Conservation (phyloP, 805 yeast genomes). For the Saturnispora saitoi region DNA sequence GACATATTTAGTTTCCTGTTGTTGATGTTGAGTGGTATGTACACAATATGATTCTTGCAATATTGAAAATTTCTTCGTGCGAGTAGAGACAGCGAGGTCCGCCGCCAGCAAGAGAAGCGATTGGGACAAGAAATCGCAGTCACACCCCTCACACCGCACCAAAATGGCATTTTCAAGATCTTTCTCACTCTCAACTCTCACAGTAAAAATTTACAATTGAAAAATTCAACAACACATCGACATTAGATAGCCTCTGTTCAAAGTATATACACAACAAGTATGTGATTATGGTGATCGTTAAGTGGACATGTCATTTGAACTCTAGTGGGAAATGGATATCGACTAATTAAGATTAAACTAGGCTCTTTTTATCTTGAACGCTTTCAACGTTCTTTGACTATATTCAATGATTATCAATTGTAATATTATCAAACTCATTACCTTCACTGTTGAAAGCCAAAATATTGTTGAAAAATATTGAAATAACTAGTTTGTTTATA, state of each 20-base stretch:
- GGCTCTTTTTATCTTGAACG: too few relatives aligned
- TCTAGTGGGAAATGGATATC: too few relatives aligned
- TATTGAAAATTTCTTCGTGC: conserved; percentile 1
- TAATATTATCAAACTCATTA: too few relatives aligned
- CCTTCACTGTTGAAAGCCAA: too few relatives aligned
- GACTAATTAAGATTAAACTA: too few relatives aligned
- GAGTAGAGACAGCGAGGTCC: not conserved
- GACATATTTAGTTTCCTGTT: conserved; percentile 10
- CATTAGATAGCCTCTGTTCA: not conserved
- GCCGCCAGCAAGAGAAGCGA: not conserved
- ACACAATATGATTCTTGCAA: not conserved
- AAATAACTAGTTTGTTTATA: too few relatives aligned
- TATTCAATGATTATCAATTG: too few relatives aligned
- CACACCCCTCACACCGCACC: conserved; percentile 10
- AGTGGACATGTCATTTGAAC: too few relatives aligned
- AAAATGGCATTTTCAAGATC: not conserved
- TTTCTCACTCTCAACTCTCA: not conserved
- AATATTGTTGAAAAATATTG: too few relatives aligned
- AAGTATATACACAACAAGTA: not conserved
- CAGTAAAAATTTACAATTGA: not conserved
- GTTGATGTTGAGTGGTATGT: not conserved
- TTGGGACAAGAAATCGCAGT: not conserved
- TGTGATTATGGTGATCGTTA: too few relatives aligned
- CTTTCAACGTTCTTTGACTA: too few relatives aligned
- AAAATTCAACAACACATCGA: not conserved